These are phyloP conservation scores for Pythium guiyangense DNA, from an alignment of 352 stramenopile species.

Conservation along the genomic window DNA sequence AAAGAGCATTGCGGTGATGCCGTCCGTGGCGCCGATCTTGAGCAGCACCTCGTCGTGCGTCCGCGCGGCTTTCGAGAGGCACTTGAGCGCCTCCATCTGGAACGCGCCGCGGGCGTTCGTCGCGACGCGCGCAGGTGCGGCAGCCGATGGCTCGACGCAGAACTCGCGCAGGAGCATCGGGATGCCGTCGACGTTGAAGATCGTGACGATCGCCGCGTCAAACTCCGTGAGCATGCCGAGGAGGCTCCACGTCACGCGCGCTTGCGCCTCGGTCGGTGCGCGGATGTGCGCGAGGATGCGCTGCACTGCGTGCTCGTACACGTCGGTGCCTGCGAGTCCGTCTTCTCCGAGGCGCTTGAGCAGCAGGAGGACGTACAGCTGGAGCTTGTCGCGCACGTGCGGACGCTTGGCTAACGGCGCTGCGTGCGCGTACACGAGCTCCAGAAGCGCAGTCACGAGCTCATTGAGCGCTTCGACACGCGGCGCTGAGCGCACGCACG, in stretches of 20 bases:
- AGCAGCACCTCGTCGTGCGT: slow-evolving; percentile 62
- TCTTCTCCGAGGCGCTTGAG: slow-evolving; percentile 54
- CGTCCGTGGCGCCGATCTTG: slow-evolving; percentile 49
- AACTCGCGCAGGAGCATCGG: slow-evolving; percentile 51
- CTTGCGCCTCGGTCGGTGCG: slow-evolving; percentile 22
- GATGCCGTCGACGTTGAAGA: slow-evolving; percentile 65
- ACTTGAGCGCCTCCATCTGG: slow-evolving; percentile 60
- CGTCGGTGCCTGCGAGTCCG: slow-evolving; percentile 30
- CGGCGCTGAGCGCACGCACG: slow-evolving; percentile 11
- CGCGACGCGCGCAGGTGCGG: background rate
- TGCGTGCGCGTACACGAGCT: slow-evolving; percentile 39
- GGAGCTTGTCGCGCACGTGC: slow-evolving; percentile 32
- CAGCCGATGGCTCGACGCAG: slow-evolving; percentile 12
- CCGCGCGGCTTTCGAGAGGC: slow-evolving; percentile 41
- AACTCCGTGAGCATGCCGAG: slow-evolving; percentile 48
- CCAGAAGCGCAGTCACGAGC: slow-evolving; percentile 30
- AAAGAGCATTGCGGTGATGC: slow-evolving; percentile 44
- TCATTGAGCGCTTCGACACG: slow-evolving; percentile 30
- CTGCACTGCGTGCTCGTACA: slow-evolving; percentile 57
- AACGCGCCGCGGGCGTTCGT: slow-evolving; percentile 14
- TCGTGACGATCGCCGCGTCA: slow-evolving; percentile 44
- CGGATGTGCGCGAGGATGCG: slow-evolving; percentile 44
- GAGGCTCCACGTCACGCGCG: slow-evolving; percentile 48
- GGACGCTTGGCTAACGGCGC: slow-evolving; percentile 20
- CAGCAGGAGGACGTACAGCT: slow-evolving; percentile 49